phyloP scores from a whole-genome alignment of 257 asterid species.

The Hygrophila difformis region DNA sequence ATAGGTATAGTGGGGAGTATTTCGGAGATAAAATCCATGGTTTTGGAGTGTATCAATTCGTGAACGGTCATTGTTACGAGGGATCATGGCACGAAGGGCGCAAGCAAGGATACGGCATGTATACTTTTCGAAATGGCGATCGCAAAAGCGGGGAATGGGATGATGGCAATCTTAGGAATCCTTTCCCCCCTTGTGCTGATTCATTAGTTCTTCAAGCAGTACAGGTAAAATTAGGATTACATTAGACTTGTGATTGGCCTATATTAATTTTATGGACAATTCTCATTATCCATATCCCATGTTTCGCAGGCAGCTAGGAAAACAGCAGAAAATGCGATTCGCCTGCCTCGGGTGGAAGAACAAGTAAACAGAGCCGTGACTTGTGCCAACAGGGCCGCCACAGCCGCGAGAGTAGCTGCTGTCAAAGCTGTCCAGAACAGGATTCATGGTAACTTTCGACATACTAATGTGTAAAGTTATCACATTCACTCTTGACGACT shows the following conservation, averaged over 20 bases:
- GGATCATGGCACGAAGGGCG: slow-evolving; percentile 98
- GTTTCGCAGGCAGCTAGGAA: slow-evolving; percentile 57
- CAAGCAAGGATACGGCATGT: slow-evolving; percentile 14
- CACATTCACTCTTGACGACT: slow-evolving; percentile 12
- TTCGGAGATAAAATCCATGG: slow-evolving; percentile 85
- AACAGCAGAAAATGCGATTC: slow-evolving; percentile 53
- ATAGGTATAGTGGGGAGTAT: slow-evolving; percentile 76
- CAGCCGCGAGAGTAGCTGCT: slow-evolving; percentile 60
- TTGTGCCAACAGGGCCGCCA: slow-evolving; percentile 57
- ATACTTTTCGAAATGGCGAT: too few species aligned
- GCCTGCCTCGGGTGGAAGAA: slow-evolving; percentile 45
- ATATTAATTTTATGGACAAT: neutral
- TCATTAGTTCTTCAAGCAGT: slow-evolving; percentile 48
- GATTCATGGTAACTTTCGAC: slow-evolving; percentile 31
- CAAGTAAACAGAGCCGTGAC: slow-evolving; percentile 62
- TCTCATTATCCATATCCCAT: slow-evolving; percentile 1
- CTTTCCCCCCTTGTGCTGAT: slow-evolving; percentile 32
- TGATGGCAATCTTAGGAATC: slow-evolving; percentile 23
- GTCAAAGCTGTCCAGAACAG: slow-evolving; percentile 46
- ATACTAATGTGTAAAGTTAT: too few species aligned
- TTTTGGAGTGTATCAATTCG: slow-evolving; percentile 76
- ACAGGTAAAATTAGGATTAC: too few species aligned
- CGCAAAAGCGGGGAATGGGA: too few species aligned
- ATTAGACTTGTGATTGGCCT: too few species aligned
- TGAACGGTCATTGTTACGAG: slow-evolving; percentile 78